Evolutionary conservation across 495 filamentous ascomycete genomes (phyloP), one percentile per base, ranked within the genome.

Genomic region (Clavariopsis aquatica): DNA sequence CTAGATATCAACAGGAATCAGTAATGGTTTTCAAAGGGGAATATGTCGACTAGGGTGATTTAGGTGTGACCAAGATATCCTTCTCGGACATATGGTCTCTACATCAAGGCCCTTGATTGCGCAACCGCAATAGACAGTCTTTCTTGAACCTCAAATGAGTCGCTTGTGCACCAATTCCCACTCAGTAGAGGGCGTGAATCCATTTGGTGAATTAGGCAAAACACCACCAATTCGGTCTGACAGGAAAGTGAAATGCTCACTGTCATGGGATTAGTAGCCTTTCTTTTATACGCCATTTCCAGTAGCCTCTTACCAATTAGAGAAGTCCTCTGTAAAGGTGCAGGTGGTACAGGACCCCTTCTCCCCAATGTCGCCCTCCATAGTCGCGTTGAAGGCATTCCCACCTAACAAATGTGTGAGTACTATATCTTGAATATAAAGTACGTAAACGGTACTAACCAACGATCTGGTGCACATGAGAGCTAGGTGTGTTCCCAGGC

Each of bases 391-490:
- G 55, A 60, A 65, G 8, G 55, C 49, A 60, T 65, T 60, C 17
- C 79, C 79, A 19, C 56, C 56, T 36, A 43, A 76, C 78, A 77
- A 49, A 72, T 72, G 9, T 74, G 74, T 58, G 78, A 34, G n/a
- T n/a, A n/a, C n/a, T n/a, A n/a, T n/a, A n/a, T n/a, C n/a, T n/a
- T n/a, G n/a, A n/a, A n/a, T n/a, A n/a, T 77, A 72, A 79, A 34
- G 31, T 34, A 6, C 5, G 31, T 34, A 34, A 34, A 34, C 31
- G 31, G 5, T 36, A 36, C 31, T 13, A 36, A 36, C 31, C 31
- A 81, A 80, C 74, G 24, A 82, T 76, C 43, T 80, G 79, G 57
- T 81, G 79, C 13, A 82, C 70, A 57, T 82, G 79, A 12, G 79
- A 66, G 19, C 77, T 79, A 5, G 78, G 77, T 15, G 64, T 68